Evolutionary conservation across 768 basidiomycete genomes (phyloP).

Genomic region (Amylocystis lapponica): DNA sequence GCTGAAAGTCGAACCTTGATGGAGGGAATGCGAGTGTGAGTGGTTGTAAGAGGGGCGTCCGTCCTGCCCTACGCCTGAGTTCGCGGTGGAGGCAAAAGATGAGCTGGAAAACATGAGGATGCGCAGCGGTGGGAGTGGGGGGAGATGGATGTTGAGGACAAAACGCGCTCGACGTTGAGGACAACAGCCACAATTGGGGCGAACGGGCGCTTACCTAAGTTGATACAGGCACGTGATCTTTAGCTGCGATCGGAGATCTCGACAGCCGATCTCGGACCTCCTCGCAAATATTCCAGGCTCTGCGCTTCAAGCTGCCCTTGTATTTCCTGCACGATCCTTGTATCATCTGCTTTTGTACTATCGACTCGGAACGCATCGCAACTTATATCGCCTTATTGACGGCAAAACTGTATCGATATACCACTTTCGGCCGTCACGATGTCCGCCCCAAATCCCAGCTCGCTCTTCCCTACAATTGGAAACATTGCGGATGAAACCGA

Average conservation of each 20-base stretch:
- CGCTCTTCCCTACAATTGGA: constrained; percentile 27
- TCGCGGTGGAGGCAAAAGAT: constrained; percentile 13
- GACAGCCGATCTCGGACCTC: neutral
- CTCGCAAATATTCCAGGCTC: too few relatives aligned
- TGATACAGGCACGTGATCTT: neutral
- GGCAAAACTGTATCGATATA: neutral
- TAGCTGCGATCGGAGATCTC: neutral
- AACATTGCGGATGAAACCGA: constrained; percentile 22
- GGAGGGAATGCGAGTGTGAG: constrained; percentile 22
- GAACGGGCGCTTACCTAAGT: neutral
- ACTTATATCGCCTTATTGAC: too few relatives aligned
- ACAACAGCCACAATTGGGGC: neutral
- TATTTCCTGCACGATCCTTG: too few relatives aligned
- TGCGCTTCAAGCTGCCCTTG: neutral
- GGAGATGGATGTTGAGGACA: neutral
- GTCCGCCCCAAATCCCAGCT: constrained; percentile 15
- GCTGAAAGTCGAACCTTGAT: constrained; percentile 35
- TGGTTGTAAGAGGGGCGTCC: constrained; percentile 16
- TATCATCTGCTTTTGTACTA: too few relatives aligned
- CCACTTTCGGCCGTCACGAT: constrained; percentile 3
- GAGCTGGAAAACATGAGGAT: constrained; percentile 14
- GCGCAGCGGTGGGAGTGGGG: neutral
- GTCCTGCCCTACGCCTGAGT: constrained; percentile 12
- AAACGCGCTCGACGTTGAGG: too few relatives aligned
- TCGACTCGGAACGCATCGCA: too few relatives aligned